Conservation (phyloP, 2,329 filamentous ascomycete species). For the Talaromyces sp. region DNA sequence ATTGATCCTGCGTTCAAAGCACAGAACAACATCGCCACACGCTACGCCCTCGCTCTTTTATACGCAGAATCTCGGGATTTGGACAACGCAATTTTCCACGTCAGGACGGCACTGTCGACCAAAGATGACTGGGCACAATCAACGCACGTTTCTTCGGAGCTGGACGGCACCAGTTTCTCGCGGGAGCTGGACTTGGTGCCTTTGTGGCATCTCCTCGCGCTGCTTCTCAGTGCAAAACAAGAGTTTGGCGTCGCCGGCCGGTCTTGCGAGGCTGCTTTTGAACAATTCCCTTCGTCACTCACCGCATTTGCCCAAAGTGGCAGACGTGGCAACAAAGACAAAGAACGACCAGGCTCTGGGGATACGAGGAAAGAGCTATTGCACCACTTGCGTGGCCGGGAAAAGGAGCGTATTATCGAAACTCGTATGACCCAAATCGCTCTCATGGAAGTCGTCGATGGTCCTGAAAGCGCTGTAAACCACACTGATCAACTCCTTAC, state of each 20-base stretch:
- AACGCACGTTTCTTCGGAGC: constrained; percentile 31
- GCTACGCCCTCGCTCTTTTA: constrained; percentile 78
- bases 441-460: constrained; percentile 76
- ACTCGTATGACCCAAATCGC: constrained; percentile 92
- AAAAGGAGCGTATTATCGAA: constrained; percentile 84
- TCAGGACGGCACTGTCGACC: constrained; percentile 62
- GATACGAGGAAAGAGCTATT: constrained; percentile 49
- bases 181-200: constrained; percentile 58
- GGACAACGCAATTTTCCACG: constrained; percentile 70
- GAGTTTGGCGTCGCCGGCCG: constrained; percentile 75
- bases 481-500: constrained; percentile 77
- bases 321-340: constrained; percentile 27
- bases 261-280: constrained; percentile 85
- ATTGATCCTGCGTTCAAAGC: constrained; percentile 62
- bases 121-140: not conserved
- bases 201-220: constrained; percentile 83
- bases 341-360: constrained; percentile 13
- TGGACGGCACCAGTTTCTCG: constrained; percentile 23
- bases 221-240: constrained; percentile 79
- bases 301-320: constrained; percentile 63
- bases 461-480: constrained; percentile 79
- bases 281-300: constrained; percentile 71
- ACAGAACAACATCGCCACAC: constrained; percentile 64
- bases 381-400: constrained; percentile 74
- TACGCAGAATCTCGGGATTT: constrained; percentile 82